Evolutionary conservation across 2,329 filamentous ascomycete genomes (phyloP).

Genomic region (Cladosporium sp.): DNA sequence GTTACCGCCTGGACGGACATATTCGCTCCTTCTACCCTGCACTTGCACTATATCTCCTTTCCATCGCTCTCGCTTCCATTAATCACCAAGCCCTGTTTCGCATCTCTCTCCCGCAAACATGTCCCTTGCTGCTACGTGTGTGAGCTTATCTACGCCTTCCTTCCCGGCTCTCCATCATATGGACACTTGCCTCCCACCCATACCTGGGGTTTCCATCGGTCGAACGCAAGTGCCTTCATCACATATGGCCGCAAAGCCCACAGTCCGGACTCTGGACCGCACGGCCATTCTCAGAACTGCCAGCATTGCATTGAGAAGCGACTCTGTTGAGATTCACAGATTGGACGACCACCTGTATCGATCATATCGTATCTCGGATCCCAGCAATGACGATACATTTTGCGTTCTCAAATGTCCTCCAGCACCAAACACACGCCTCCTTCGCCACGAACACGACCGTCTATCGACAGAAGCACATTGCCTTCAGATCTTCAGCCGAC

Average conservation of each 20-base stretch:
- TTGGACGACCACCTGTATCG: conserved; percentile 38
- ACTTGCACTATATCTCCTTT: background rate
- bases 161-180: conserved; percentile 1
- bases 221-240: conserved; percentile 1
- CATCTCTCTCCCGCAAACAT: conserved; percentile 1
- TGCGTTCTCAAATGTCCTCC: conserved; percentile 46
- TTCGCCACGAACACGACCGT: conserved; percentile 46
- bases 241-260: conserved; percentile 16
- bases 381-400: conserved; percentile 24
- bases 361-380: conserved; percentile 43
- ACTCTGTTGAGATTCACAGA: conserved; percentile 29
- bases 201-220: background rate
- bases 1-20: conserved; percentile 2
- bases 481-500: conserved; percentile 40
- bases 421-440: conserved; percentile 38
- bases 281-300: conserved; percentile 29
- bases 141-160: conserved; percentile 13
- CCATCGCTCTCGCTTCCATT: background rate
- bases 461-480: conserved; percentile 42
- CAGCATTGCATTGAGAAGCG: conserved; percentile 29
- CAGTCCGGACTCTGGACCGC: conserved; percentile 25
- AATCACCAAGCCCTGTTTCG: conserved; percentile 3
- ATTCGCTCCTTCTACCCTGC: background rate
- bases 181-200: conserved; percentile 19
- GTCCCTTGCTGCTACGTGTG: conserved; percentile 13